These are phyloP conservation scores for Caryopteris hybrid DNA, from an alignment of 305 asterid species.

Conservation along the genomic window DNA sequence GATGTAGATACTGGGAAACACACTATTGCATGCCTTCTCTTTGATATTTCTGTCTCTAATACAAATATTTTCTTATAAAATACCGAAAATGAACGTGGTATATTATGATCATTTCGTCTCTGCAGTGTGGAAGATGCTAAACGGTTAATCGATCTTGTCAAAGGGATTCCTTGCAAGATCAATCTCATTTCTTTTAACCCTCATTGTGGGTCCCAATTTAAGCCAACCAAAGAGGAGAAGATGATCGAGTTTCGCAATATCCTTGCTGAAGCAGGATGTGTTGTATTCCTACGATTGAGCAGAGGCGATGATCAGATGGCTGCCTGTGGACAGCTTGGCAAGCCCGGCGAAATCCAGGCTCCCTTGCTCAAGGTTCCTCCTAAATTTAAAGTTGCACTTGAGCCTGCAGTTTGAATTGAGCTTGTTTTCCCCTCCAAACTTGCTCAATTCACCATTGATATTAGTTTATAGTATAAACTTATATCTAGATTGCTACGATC, in stretches of 20 bases:
- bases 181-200: conserved; percentile 86
- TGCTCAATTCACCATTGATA: no score
- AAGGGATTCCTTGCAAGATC: conserved; percentile 95
- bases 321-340: conserved; percentile 97
- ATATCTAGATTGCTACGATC: no score
- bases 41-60: no score
- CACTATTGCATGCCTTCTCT: no score
- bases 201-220: conserved; percentile 75
- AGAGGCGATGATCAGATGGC: conserved; percentile 97
- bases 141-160: conserved; percentile 64
- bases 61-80: background rate
- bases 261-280: conserved; percentile 70
- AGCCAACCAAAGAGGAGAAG: conserved; percentile 66
- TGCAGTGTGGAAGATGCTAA: conserved; percentile 79
- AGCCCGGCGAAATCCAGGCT: conserved; percentile 80
- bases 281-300: conserved; percentile 64
- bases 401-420: conserved; percentile 30
- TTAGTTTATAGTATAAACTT: no score
- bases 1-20: no score
- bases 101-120: background rate
- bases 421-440: background rate
- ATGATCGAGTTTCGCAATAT: conserved; percentile 77
- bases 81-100: no score
- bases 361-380: conserved; percentile 79
- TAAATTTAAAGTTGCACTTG: conserved; percentile 52